Evolutionary conservation across 2,329 filamentous ascomycete genomes (phyloP).

Genomic region (Thielaviopsis punctulata): DNA sequence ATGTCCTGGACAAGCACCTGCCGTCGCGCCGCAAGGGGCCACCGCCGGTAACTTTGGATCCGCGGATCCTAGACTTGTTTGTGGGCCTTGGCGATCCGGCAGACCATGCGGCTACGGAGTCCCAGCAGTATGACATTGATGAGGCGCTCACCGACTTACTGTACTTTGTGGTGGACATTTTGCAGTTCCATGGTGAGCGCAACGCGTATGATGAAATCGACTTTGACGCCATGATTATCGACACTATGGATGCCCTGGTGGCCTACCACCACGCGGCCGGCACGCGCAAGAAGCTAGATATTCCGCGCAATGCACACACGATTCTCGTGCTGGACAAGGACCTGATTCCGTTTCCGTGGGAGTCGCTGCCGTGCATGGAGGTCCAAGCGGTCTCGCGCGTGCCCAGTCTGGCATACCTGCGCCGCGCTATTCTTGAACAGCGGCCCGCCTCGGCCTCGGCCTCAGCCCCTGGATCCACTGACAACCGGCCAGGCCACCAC

Average conservation of each 20-base stretch:
- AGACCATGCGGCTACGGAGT: slow-evolving; percentile 40
- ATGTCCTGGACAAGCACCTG: slow-evolving; percentile 65
- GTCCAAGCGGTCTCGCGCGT: slow-evolving; percentile 68
- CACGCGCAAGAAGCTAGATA: slow-evolving; percentile 15
- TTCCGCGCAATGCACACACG: slow-evolving; percentile 44
- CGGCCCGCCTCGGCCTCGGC: slow-evolving; percentile 13
- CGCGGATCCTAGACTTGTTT: slow-evolving; percentile 67
- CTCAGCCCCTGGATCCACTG: background rate
- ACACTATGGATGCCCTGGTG: slow-evolving; percentile 68
- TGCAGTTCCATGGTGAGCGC: slow-evolving; percentile 89
- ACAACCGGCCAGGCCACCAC: slow-evolving; percentile 27
- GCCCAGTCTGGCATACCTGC: slow-evolving; percentile 68
- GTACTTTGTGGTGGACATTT: slow-evolving; percentile 89
- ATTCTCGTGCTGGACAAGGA: slow-evolving; percentile 84
- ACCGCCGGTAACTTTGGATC: slow-evolving; percentile 31
- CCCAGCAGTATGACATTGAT: slow-evolving; percentile 57
- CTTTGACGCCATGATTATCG: slow-evolving; percentile 79
- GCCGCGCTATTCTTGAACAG: slow-evolving; percentile 51
- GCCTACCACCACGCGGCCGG: slow-evolving; percentile 48
- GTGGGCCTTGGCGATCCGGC: slow-evolving; percentile 77
- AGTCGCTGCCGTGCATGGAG: slow-evolving; percentile 76
- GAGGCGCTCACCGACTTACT: slow-evolving; percentile 82
- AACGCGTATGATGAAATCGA: slow-evolving; percentile 98
- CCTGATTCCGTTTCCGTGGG: slow-evolving; percentile 87
- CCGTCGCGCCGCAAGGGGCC: slow-evolving; percentile 48